Conservation (phyloP, 192 early-diverging fungal species). For the Piromyces finnis region DNA sequence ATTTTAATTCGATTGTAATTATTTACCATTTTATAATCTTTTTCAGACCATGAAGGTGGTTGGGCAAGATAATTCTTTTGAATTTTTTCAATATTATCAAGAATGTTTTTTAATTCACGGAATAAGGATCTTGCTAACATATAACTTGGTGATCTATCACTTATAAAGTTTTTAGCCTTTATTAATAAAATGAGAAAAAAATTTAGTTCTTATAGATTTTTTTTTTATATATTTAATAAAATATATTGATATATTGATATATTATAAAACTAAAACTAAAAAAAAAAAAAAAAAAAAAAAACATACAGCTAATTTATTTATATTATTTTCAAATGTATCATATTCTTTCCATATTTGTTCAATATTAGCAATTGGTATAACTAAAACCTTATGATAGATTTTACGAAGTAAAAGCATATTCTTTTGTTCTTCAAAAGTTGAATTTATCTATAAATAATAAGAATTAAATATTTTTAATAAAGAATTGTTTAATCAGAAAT, state of each 20-base stretch:
- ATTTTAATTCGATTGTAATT: too few relatives aligned
- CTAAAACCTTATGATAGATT: conserved; percentile 69
- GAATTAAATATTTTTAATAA: background rate
- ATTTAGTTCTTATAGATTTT: too few relatives aligned
- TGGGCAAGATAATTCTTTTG: conserved; percentile 39
- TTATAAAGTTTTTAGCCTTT: conserved; percentile 76
- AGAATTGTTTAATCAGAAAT: background rate
- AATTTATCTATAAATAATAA: conserved; percentile 17
- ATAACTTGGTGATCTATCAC: conserved; percentile 69
- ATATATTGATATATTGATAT: too few relatives aligned
- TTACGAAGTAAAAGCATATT: conserved; percentile 70
- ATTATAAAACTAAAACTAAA: background rate
- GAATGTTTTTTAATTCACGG: conserved; percentile 59
- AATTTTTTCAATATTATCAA: conserved; percentile 51
- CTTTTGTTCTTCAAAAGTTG: conserved; percentile 76
- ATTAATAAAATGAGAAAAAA: too few relatives aligned
- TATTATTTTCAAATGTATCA: conserved; percentile 73
- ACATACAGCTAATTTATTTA: conserved; percentile 65
- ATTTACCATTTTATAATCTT: conserved; percentile 32
- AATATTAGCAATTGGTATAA: conserved; percentile 69
- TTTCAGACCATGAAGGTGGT: conserved; percentile 64
- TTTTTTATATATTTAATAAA: too few relatives aligned
- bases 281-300: background rate
- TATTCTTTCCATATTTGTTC: conserved; percentile 93
- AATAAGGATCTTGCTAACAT: conserved; percentile 83